A percentile compares a stretch with the other conserved stretches of the same genome.
phyloP scores from a whole-genome alignment of 495 filamentous ascomycete species.

The Achaetomiella virescens region DNA sequence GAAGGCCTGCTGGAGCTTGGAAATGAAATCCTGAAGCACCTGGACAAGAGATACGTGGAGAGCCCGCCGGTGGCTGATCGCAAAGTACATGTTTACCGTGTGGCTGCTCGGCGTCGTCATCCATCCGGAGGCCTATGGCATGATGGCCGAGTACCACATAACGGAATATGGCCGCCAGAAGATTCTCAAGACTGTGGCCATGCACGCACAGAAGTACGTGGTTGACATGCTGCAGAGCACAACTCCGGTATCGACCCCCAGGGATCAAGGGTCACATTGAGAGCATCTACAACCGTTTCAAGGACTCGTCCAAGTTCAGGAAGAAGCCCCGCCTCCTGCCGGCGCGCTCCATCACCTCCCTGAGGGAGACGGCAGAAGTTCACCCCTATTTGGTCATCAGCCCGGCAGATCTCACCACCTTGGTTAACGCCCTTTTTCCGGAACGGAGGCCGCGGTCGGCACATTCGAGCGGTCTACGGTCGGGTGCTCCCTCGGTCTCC shows the following conservation, averaged over 20 bases:
- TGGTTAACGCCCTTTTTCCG: conserved; percentile 68
- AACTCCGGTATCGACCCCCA: conserved; percentile 52
- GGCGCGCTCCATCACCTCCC: conserved; percentile 61
- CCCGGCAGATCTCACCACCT: conserved; percentile 63
- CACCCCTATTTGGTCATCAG: conserved; percentile 68
- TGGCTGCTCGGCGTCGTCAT: conserved; percentile 80
- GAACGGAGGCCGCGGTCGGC: conserved; percentile 51
- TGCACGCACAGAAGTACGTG: conserved; percentile 69
- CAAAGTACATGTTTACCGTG: conserved; percentile 86
- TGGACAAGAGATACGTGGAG: conserved; percentile 65
- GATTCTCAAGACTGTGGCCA: conserved; percentile 77
- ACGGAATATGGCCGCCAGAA: conserved; percentile 82
- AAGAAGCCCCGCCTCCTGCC: conserved; percentile 56
- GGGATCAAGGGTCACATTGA: conserved; percentile 69
- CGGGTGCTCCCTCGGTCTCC: conserved; percentile 61
- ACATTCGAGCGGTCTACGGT: conserved; percentile 49
- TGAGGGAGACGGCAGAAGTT: conserved; percentile 62
- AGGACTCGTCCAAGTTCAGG: conserved; percentile 41
- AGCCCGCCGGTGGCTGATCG: conserved; percentile 72
- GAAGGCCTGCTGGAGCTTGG: conserved; percentile 75
- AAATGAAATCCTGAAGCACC: conserved; percentile 69
- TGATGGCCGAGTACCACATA: conserved; percentile 87
- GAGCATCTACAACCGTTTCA: conserved; percentile 65
- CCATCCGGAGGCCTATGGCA: conserved; percentile 82
- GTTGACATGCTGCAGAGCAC: conserved; percentile 55